phyloP scores from a whole-genome alignment of 2,329 filamentous ascomycete species.

The Erysiphe pulchra region DNA sequence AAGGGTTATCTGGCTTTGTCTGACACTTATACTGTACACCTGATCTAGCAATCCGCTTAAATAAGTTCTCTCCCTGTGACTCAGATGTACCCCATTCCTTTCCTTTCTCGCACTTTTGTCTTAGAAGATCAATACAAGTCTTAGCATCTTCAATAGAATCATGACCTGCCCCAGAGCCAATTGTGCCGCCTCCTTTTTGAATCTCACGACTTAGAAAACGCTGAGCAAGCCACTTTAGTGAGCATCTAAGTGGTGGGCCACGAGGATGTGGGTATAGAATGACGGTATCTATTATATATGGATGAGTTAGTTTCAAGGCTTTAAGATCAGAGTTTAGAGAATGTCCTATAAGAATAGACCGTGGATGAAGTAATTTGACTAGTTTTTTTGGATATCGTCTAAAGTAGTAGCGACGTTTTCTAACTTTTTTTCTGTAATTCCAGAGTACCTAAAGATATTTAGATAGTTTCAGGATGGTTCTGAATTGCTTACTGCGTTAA shows the following conservation, averaged over 20 bases:
- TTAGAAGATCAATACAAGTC: slow-evolving; percentile 77
- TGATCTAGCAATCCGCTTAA: slow-evolving; percentile 48
- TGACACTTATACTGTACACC: slow-evolving; percentile 36
- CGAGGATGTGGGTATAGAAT: slow-evolving; percentile 76
- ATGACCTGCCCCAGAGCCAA: slow-evolving; percentile 34
- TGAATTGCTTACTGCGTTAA: slow-evolving; percentile 35
- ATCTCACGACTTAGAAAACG: slow-evolving; percentile 75
- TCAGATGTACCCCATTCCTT: slow-evolving; percentile 64
- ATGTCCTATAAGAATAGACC: slow-evolving; percentile 53
- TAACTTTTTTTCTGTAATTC: slow-evolving; percentile 72
- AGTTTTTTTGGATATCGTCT: slow-evolving; percentile 59
- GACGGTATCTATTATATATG: slow-evolving; percentile 79
- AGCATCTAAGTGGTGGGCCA: slow-evolving; percentile 71
- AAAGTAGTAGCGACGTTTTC: slow-evolving; percentile 63
- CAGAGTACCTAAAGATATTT: slow-evolving; percentile 34
- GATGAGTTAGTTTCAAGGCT: slow-evolving; percentile 66
- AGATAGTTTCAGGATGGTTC: slow-evolving; percentile 3
- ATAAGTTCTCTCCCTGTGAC: slow-evolving; percentile 62
- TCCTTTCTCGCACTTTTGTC: slow-evolving; percentile 87
- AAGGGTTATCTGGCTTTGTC: slow-evolving; percentile 29
- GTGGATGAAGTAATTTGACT: slow-evolving; percentile 42
- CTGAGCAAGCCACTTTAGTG: slow-evolving; percentile 67
- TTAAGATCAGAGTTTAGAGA: slow-evolving; percentile 64
- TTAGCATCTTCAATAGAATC: slow-evolving; percentile 81
- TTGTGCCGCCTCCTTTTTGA: slow-evolving; percentile 43